Conservation (phyloP, 2,329 filamentous ascomycete genomes). For the Raffaelea ambrosiae region DNA sequence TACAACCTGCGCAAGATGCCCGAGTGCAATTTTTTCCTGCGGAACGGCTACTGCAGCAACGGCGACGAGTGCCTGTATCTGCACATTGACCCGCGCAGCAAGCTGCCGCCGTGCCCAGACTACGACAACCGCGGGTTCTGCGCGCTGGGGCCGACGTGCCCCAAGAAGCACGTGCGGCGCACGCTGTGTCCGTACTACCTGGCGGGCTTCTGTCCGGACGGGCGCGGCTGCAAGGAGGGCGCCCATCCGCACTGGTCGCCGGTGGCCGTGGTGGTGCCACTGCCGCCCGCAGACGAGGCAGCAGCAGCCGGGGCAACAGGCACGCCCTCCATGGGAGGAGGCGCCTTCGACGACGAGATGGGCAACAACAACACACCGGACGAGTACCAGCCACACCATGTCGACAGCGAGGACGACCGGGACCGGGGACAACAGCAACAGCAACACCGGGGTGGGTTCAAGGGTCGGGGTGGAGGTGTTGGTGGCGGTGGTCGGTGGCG, state of each 20-base stretch:
- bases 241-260: constrained; percentile 68
- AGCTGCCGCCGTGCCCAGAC: constrained; percentile 74
- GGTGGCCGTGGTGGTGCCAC: constrained; percentile 43
- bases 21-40: constrained; percentile 92
- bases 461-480: constrained; percentile 22
- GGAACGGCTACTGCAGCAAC: constrained; percentile 91
- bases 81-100: constrained; percentile 75
- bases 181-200: constrained; percentile 76
- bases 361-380: constrained; percentile 25
- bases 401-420: neutral
- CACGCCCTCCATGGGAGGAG: neutral
- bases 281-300: constrained; percentile 31
- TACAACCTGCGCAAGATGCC: constrained; percentile 98
- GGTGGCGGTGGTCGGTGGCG: constrained; percentile 24
- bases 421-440: neutral
- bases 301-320: constrained; percentile 39
- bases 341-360: constrained; percentile 16
- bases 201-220: constrained; percentile 90
- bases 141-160: constrained; percentile 76
- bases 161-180: constrained; percentile 80
- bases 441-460: constrained; percentile 3
- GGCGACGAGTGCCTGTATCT: constrained; percentile 94
- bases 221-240: constrained; percentile 62
- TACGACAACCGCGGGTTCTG: constrained; percentile 96
- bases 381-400: constrained; percentile 5